Percentiles rank a stretch among this genome's conserved stretches.
Conservation (phyloP, 257 asterid species). For the Thymus quinquecostatus region DNA sequence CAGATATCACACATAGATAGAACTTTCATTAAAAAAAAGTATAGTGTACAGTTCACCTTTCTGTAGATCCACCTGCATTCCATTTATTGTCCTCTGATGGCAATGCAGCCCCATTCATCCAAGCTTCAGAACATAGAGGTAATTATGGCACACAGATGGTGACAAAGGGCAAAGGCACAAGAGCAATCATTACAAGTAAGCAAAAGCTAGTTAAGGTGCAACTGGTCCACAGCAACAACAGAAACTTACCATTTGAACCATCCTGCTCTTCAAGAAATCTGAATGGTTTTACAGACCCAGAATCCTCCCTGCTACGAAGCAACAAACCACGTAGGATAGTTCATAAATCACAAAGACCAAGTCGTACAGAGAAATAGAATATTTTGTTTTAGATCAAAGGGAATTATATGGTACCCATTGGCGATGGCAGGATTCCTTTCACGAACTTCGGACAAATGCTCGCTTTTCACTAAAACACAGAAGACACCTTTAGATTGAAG, state of each 20-base stretch:
- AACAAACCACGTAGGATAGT: slow-evolving; percentile 28
- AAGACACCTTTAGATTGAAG: slow-evolving; percentile 27
- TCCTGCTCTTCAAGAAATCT: slow-evolving; percentile 72
- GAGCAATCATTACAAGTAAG: slow-evolving; percentile 9
- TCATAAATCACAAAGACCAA: slow-evolving; percentile 16
- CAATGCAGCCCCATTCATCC: slow-evolving; percentile 61
- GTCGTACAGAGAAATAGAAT: neutral
- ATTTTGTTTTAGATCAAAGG: neutral
- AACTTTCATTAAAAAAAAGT: neutral
- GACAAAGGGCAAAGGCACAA: slow-evolving; percentile 11
- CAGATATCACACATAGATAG: neutral
- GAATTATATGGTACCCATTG: slow-evolving; percentile 56
- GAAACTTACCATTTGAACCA: slow-evolving; percentile 64
- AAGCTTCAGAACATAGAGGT: slow-evolving; percentile 46
- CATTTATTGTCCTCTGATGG: slow-evolving; percentile 53
- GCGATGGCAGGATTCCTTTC: slow-evolving; percentile 60
- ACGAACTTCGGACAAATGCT: slow-evolving; percentile 86
- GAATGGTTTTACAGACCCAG: slow-evolving; percentile 61
- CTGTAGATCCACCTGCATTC: slow-evolving; percentile 63
- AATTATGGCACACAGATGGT: slow-evolving; percentile 25
- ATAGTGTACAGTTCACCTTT: slow-evolving; percentile 44
- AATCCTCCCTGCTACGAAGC: slow-evolving; percentile 57
- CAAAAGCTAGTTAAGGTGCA: neutral
- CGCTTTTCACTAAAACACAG: slow-evolving; percentile 69
- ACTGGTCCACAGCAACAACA: slow-evolving; percentile 24